Conservation (phyloP, 2,329 filamentous ascomycete genomes). For the Aureobasidium sp. region DNA sequence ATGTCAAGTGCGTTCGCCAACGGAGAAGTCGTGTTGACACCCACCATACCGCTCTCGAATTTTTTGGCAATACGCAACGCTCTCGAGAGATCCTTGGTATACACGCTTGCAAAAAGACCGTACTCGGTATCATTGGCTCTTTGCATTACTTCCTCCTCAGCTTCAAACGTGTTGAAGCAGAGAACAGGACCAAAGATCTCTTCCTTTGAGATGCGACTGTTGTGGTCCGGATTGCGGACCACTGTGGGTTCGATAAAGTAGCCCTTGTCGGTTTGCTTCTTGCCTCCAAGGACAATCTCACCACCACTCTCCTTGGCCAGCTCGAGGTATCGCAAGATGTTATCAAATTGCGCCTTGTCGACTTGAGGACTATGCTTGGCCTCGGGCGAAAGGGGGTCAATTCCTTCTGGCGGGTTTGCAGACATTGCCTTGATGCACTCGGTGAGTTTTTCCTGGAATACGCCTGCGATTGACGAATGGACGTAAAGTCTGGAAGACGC, state of each 20-base stretch:
- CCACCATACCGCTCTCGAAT: slow-evolving; percentile 21
- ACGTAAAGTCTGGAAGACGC: slow-evolving; percentile 27
- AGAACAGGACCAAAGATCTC: slow-evolving; percentile 26
- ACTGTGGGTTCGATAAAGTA: slow-evolving; percentile 43
- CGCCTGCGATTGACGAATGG: slow-evolving; percentile 23
- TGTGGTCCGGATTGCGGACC: slow-evolving; percentile 38
- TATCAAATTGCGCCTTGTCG: slow-evolving; percentile 23
- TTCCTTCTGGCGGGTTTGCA: not conserved
- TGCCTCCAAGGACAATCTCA: slow-evolving; percentile 22
- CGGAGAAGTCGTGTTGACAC: slow-evolving; percentile 29
- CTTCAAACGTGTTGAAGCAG: slow-evolving; percentile 21
- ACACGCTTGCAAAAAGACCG: slow-evolving; percentile 31
- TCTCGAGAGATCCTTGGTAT: slow-evolving; percentile 34
- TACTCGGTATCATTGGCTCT: slow-evolving; percentile 34
- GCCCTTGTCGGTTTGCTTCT: slow-evolving; percentile 27
- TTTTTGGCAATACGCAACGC: slow-evolving; percentile 20
- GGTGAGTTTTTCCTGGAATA: slow-evolving; percentile 18
- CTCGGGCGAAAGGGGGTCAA: not conserved
- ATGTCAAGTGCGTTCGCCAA: slow-evolving; percentile 34
- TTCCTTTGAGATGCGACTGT: slow-evolving; percentile 22
- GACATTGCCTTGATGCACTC: not conserved
- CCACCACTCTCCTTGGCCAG: slow-evolving; percentile 21
- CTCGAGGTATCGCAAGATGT: slow-evolving; percentile 27
- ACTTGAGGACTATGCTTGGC: slow-evolving; percentile 16
- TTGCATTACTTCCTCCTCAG: slow-evolving; percentile 33